Percentiles rank a stretch among this genome's conserved stretches.
Conservation (phyloP, 306 rosid genomes). For the Fagus sylvatica region DNA sequence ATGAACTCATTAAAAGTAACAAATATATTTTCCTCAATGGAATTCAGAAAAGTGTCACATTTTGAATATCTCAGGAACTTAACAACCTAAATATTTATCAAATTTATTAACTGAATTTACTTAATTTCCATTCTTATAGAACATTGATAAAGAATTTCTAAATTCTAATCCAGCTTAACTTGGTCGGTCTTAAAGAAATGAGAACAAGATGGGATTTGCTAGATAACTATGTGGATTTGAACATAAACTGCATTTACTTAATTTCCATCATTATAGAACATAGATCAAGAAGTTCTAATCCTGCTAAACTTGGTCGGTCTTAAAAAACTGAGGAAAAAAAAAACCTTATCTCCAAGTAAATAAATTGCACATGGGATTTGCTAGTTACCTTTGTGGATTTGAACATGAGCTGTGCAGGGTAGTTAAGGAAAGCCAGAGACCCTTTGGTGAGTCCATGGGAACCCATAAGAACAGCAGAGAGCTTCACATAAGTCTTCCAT, state of each 20-base stretch:
- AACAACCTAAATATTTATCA: background rate
- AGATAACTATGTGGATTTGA: too few species aligned
- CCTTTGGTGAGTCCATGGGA: conserved; percentile 99
- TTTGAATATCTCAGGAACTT: too few species aligned
- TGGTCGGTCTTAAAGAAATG: too few species aligned
- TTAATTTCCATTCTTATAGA: background rate
- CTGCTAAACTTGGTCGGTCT: conserved; percentile 4
- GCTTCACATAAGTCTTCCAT: conserved; percentile 96
- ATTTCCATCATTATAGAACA: background rate
- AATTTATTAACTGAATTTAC: background rate
- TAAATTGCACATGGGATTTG: conserved; percentile 3
- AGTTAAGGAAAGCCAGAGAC: conserved; percentile 90
- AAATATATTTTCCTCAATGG: too few species aligned
- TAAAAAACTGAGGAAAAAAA: too few species aligned
- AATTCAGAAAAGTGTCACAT: too few species aligned
- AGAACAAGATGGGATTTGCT: too few species aligned
- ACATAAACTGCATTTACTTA: background rate
- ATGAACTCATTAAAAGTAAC: too few species aligned
- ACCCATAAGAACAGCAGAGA: conserved; percentile 92
- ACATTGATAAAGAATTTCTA: background rate
- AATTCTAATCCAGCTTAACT: background rate
- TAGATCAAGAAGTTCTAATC: background rate
- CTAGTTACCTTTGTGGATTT: conserved; percentile 84
- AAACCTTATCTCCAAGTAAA: conserved; percentile 4
- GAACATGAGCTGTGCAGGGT: conserved; percentile 99